Percentiles rank a stretch among this genome's conserved stretches.
Conservation (phyloP, 495 filamentous ascomycete genomes). For the Penicillium coffeae region DNA sequence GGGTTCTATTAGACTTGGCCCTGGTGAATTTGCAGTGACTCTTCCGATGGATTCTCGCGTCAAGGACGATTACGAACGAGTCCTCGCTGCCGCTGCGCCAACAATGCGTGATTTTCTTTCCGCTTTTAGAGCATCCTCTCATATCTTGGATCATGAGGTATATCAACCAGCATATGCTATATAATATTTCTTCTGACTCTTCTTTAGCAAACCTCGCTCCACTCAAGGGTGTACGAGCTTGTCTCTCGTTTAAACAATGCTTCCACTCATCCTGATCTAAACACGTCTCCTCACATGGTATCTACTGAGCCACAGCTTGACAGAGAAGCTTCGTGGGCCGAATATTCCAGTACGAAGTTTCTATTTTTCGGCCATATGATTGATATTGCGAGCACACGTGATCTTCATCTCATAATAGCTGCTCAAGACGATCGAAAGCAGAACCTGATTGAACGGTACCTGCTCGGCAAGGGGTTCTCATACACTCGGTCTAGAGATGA, state of each 20-base stretch:
- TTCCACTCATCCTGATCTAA: conserved; percentile 53
- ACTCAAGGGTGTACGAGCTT: conserved; percentile 34
- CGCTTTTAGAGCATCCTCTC: conserved; percentile 10
- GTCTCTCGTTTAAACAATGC: conserved; percentile 45
- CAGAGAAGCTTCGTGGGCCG: conserved; percentile 51
- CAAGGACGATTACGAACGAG: conserved; percentile 42
- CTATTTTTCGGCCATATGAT: conserved; percentile 52
- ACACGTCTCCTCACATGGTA: conserved; percentile 37
- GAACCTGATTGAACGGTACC: conserved; percentile 50
- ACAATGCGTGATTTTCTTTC: conserved; percentile 25
- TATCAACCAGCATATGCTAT: background rate
- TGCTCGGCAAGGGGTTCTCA: conserved; percentile 43
- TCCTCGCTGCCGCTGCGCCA: conserved; percentile 23
- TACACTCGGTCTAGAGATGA: conserved; percentile 42
- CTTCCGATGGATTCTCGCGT: conserved; percentile 46
- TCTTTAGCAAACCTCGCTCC: conserved; percentile 19
- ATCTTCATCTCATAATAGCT: conserved; percentile 47
- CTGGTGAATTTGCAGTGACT: conserved; percentile 41
- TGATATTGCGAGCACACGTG: conserved; percentile 32
- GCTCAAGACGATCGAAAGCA: conserved; percentile 40
- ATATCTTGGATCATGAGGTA: conserved; percentile 20
- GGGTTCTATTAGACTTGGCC: conserved; percentile 40
- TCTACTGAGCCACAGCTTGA: conserved; percentile 29
- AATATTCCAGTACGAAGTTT: conserved; percentile 56
- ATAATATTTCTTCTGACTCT: background rate